phyloP scores from a whole-genome alignment of 2,329 filamentous ascomycete genomes.

The Fusarium sp. region DNA sequence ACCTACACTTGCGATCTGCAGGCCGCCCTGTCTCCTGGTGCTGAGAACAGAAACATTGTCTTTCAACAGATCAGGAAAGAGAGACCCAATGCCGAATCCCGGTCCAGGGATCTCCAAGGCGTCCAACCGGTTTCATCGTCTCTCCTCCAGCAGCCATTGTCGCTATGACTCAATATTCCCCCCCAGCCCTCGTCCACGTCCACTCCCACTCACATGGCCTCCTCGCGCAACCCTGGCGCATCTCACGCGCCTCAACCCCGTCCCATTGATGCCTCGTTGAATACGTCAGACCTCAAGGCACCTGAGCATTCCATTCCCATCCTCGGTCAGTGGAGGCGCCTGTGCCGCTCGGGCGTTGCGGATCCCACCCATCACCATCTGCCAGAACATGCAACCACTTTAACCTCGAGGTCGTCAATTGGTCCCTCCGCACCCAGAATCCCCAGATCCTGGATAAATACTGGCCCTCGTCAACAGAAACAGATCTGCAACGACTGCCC shows the following conservation, averaged over 20 bases:
- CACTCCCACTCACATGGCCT: background rate
- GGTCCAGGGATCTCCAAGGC: background rate
- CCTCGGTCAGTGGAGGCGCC: background rate
- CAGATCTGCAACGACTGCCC: constrained; percentile 8
- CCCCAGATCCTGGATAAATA: constrained; percentile 9
- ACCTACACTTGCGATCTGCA: background rate
- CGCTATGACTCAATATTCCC: background rate
- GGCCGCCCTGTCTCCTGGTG: constrained; percentile 6
- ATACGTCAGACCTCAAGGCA: constrained; percentile 1
- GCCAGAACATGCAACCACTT: constrained; percentile 28
- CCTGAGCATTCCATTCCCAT: constrained; percentile 5
- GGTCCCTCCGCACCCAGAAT: constrained; percentile 5
- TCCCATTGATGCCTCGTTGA: background rate
- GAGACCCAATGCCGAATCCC: background rate
- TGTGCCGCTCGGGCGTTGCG: constrained; percentile 2
- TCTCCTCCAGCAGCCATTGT: background rate
- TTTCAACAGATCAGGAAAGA: background rate
- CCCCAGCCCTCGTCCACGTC: background rate
- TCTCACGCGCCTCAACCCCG: background rate
- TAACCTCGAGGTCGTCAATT: constrained; percentile 3
- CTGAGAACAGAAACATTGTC: constrained; percentile 3
- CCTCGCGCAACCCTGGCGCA: background rate
- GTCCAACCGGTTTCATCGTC: background rate
- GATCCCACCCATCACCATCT: constrained; percentile 7
- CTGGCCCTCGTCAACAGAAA: background rate